Evolutionary conservation across 2,329 filamentous ascomycete genomes (phyloP).

Genomic region (Pseudocercospora ulei): DNA sequence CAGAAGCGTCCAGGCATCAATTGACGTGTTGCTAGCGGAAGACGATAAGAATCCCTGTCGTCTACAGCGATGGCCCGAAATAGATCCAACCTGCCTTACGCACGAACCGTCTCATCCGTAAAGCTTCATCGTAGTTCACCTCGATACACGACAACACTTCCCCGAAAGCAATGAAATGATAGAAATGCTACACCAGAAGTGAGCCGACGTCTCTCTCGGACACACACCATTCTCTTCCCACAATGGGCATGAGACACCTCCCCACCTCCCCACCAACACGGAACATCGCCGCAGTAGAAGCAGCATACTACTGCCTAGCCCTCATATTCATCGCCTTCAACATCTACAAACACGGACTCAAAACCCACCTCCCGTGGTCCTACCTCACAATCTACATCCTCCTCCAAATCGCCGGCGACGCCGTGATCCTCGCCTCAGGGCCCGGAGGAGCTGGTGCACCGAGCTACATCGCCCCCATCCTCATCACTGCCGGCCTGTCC

Average conservation of each 20-base stretch:
- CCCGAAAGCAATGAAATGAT: no score
- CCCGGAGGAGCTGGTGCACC: slow-evolving; percentile 6
- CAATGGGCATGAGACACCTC: background rate
- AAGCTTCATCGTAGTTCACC: background rate
- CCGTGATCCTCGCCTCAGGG: slow-evolving; percentile 7
- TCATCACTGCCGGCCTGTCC: slow-evolving; percentile 4
- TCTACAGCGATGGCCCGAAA: background rate
- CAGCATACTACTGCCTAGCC: slow-evolving; percentile 7
- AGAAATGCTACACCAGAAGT: no score
- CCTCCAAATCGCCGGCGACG: slow-evolving; percentile 10
- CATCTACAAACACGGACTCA: slow-evolving; percentile 8
- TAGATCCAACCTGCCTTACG: background rate
- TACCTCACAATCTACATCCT: slow-evolving; percentile 8
- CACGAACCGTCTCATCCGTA: background rate
- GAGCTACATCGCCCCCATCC: slow-evolving; percentile 10
- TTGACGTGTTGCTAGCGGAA: background rate
- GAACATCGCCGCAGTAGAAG: slow-evolving; percentile 4
- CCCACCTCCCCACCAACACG: slow-evolving; percentile 6
- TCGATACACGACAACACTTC: background rate
- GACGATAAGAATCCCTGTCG: background rate
- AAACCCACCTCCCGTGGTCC: slow-evolving; percentile 4
- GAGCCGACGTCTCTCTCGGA: background rate
- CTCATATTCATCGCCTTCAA: slow-evolving; percentile 10
- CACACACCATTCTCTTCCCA: background rate
- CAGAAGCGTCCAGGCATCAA: no score